Evolutionary conservation across 139 green algal species (phyloP).

Genomic region (Coelastrella sp.): DNA sequence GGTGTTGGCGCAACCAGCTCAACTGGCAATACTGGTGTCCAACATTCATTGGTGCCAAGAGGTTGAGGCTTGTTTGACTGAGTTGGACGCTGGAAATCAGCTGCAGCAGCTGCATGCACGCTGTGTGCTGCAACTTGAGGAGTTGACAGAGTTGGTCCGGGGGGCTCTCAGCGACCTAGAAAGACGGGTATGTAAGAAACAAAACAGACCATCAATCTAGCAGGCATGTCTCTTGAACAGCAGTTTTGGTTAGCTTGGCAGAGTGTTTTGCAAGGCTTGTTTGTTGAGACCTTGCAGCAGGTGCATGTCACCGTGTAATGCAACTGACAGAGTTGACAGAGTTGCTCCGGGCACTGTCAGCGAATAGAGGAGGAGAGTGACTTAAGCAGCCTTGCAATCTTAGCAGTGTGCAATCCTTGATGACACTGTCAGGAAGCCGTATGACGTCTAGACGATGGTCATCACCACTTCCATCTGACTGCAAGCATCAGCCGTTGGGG

Average conservation of each 20-base stretch:
- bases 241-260: too few relatives aligned
- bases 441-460: too few relatives aligned
- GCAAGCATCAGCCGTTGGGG: not conserved
- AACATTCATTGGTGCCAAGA: constrained; percentile 82
- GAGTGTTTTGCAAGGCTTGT: too few relatives aligned
- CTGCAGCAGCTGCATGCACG: constrained; percentile 29
- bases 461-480: not conserved
- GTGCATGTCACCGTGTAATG: not conserved
- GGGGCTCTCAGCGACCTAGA: constrained; percentile 72
- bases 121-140: constrained; percentile 69
- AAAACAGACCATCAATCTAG: too few relatives aligned
- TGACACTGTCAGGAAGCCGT: too few relatives aligned
- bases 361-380: not conserved
- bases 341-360: not conserved
- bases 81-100: not conserved
- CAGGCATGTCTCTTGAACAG: not conserved
- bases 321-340: not conserved
- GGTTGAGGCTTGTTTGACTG: not conserved
- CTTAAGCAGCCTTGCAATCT: too few relatives aligned
- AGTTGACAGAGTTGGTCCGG: constrained; percentile 73
- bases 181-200: constrained; percentile 71
- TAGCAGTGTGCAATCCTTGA: too few relatives aligned
- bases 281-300: not conserved
- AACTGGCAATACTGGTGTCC: constrained; percentile 84
- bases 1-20: constrained; percentile 86